These are phyloP conservation scores for Calonectria multiphialidica DNA, from an alignment of 2,329 filamentous ascomycete species.

Conservation along the genomic window DNA sequence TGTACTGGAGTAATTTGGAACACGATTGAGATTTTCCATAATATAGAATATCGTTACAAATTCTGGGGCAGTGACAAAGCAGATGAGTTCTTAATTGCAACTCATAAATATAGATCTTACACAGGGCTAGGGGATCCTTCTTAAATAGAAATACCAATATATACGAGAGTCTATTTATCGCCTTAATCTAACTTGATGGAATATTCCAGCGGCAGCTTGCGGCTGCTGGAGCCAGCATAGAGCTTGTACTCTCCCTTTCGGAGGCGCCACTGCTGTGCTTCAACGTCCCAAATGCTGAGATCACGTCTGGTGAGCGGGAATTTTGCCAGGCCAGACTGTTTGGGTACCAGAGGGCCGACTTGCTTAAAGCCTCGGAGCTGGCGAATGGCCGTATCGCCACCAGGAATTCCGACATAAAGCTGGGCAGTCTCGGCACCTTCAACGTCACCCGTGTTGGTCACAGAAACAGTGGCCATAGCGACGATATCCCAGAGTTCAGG, in stretches of 20 bases:
- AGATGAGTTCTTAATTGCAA: no score
- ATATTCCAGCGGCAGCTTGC: neutral
- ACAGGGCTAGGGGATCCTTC: neutral
- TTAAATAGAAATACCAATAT: neutral
- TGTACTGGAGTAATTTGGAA: neutral
- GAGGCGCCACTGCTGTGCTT: neutral
- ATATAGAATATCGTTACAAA: no score
- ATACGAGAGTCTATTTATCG: neutral
- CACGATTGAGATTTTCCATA: no score
- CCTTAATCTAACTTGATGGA: neutral
- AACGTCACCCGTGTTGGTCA: constrained; percentile 77
- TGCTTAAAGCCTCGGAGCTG: constrained; percentile 84
- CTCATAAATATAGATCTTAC: no score
- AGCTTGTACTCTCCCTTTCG: neutral
- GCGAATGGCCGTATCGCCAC: constrained; percentile 74
- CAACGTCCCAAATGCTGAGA: neutral
- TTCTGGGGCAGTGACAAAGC: no score
- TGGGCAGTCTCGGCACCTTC: constrained; percentile 80
- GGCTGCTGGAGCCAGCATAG: neutral
- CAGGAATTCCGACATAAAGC: constrained; percentile 85
- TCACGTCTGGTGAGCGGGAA: neutral
- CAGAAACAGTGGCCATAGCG: constrained; percentile 75
- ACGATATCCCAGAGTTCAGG: constrained; percentile 75
- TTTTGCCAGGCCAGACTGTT: neutral
- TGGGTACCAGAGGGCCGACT: neutral